Conservation (phyloP, 768 basidiomycete species). For the Panaeolus cyanescens region DNA sequence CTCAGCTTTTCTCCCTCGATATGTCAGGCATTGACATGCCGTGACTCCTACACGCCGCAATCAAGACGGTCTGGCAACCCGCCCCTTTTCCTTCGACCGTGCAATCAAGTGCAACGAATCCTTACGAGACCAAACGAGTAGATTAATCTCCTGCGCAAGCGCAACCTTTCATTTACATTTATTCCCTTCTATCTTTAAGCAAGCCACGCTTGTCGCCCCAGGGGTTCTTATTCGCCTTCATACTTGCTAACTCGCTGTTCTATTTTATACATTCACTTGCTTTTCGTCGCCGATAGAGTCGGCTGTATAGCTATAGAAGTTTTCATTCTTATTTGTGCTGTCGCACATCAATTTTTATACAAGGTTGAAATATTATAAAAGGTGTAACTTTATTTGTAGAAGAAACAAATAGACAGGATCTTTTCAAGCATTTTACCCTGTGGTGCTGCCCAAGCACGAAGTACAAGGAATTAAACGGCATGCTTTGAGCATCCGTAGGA, state of each 20-base stretch:
- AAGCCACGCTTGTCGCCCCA: conserved; percentile 1
- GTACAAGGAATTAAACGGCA: background rate
- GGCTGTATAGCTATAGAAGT: background rate
- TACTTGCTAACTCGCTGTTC: conserved; percentile 20
- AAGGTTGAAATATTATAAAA: background rate
- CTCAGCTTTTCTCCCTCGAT: background rate
- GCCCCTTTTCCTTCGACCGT: background rate
- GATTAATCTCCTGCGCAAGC: conserved; percentile 21
- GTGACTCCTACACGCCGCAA: background rate
- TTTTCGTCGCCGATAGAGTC: conserved; percentile 4
- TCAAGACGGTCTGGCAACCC: background rate
- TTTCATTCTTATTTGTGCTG: background rate
- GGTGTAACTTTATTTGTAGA: background rate
- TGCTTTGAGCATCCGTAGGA: background rate
- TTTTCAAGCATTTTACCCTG: background rate
- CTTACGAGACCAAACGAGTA: conserved; percentile 33
- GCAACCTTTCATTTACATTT: conserved; percentile 18
- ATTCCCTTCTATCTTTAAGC: conserved; percentile 11
- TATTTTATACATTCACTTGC: conserved; percentile 10
- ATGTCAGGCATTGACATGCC: conserved; percentile 11
- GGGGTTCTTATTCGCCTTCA: conserved; percentile 12
- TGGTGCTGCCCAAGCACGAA: background rate
- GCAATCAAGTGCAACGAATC: conserved; percentile 20
- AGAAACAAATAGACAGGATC: background rate
- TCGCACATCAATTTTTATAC: background rate